Conservation (phyloP, 2,329 filamentous ascomycete species). For the Aspergillus sp. region DNA sequence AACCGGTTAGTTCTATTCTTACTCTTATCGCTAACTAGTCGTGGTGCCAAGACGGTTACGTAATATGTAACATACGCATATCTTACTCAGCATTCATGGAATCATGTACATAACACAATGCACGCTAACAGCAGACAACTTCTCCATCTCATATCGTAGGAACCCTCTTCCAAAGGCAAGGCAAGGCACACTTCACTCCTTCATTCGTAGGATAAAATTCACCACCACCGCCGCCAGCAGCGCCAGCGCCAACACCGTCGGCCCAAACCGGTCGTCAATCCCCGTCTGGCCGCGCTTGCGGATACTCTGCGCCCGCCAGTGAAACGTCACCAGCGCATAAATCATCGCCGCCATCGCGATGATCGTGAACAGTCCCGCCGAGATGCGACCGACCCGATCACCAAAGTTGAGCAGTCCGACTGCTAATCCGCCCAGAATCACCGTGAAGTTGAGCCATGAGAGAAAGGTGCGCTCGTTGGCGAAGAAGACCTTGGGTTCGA, state of each 20-base stretch:
- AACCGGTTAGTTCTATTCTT: too few relatives aligned
- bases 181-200: too few relatives aligned
- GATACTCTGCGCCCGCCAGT: conserved; percentile 95
- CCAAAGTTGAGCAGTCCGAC: conserved; percentile 98
- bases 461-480: conserved; percentile 99
- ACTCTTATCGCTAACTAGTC: too few relatives aligned
- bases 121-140: too few relatives aligned
- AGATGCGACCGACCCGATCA: conserved; percentile 90
- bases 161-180: too few relatives aligned
- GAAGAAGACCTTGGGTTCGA: conserved; percentile 99
- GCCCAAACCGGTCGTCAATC: conserved; percentile 94
- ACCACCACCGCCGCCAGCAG: conserved; percentile 86
- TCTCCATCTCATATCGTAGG: too few relatives aligned
- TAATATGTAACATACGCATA: too few relatives aligned
- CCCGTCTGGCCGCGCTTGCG: conserved; percentile 86
- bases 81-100: too few relatives aligned
- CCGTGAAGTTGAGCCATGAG: conserved; percentile 99
- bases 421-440: conserved; percentile 93
- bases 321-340: conserved; percentile 91
- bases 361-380: conserved; percentile 86
- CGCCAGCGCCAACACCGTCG: conserved; percentile 83
- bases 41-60: too few relatives aligned
- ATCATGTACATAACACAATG: too few relatives aligned
- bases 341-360: conserved; percentile 95
- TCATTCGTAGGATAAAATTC: conserved; percentile 79